These are phyloP conservation scores for Suhomyces panamericanus DNA, from an alignment of 1,139 yeast species.

Conservation along the genomic window DNA sequence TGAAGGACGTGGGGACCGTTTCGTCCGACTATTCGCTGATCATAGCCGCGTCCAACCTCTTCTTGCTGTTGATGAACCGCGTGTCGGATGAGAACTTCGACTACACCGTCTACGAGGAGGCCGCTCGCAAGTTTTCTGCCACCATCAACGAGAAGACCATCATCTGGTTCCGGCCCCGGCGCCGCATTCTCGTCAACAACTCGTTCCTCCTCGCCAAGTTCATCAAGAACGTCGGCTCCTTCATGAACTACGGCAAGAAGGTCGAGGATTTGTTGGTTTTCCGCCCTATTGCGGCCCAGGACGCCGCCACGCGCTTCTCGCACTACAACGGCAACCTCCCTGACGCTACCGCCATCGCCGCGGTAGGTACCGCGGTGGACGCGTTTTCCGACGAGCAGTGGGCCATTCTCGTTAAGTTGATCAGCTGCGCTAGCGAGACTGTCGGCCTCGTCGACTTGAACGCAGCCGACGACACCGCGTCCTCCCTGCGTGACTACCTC, in stretches of 20 bases:
- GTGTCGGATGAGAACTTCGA: slow-evolving; percentile 3
- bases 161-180: slow-evolving; percentile 3
- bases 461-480: neutral
- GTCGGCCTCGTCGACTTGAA: slow-evolving; percentile 30
- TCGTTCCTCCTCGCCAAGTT: slow-evolving; percentile 4
- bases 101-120: slow-evolving; percentile 1
- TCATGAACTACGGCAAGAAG: slow-evolving; percentile 2
- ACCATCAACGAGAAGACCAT: neutral
- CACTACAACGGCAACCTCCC: slow-evolving; percentile 1
- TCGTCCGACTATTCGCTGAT: slow-evolving; percentile 8
- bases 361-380: neutral
- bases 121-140: neutral
- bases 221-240: slow-evolving; percentile 3
- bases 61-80: slow-evolving; percentile 4
- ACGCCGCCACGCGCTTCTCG: neutral
- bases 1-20: slow-evolving; percentile 2
- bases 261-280: slow-evolving; percentile 3
- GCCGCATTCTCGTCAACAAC: slow-evolving; percentile 2
- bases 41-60: slow-evolving; percentile 6
- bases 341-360: neutral
- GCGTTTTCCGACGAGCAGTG: slow-evolving; percentile 10
- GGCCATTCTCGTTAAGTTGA: slow-evolving; percentile 20
- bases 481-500: slow-evolving; percentile 1
- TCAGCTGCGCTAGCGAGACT: slow-evolving; percentile 16
- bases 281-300: neutral